Base-by-base conservation (phyloP, 805 yeast species). In the Saitoella complicata region DNA sequence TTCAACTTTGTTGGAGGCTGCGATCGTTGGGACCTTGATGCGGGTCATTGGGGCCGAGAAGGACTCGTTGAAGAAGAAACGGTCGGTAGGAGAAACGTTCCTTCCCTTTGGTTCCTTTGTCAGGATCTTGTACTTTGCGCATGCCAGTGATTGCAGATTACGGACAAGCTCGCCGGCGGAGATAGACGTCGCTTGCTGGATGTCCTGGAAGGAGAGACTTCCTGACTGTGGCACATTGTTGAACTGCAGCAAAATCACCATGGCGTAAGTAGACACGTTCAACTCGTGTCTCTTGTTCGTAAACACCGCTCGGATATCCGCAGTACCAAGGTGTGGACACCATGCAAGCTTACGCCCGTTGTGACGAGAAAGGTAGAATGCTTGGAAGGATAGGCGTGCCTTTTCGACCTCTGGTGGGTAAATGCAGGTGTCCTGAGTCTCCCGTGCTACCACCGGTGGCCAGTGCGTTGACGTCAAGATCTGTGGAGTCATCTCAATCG, bases 251-350 rank as follows among this genome's bases (percentile, higher is more conserved):
- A 88, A 71, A 30, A 91, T 76, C 0, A 82, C 63, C 11, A 83
- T 87, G 9, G 94, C 80, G 51, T 78, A 76, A 0, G 93, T 70
- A 0, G 95, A 78, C 73, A 86, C 70, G 49, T 76, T 81, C 38
- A 87, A 71, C 46, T 82, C 87, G 55, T 88, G 87, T 1, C 79
- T 72, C 41, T 74, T 71, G 32, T 76, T 71, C 5, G 79, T 76
- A 52, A 78, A 81, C 34, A 76, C 69, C 53, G 80, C 77, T 43
- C 80, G 68, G 45, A 88, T 67, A 54, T 87, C 96, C 47, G 84
- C 78, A 5, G 83, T 75, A 5, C 95, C 94, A 55, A 83, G 73
- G 51, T 77, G 76, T 29, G 87, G 83, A 35, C 85, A 78, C 96
- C 96, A 91, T 6, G 63, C 64, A 40, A 81, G 57, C 41, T 64